phyloP scores from a whole-genome alignment of 2,329 filamentous ascomycete species.

The Coniochaeta pulveracea region DNA sequence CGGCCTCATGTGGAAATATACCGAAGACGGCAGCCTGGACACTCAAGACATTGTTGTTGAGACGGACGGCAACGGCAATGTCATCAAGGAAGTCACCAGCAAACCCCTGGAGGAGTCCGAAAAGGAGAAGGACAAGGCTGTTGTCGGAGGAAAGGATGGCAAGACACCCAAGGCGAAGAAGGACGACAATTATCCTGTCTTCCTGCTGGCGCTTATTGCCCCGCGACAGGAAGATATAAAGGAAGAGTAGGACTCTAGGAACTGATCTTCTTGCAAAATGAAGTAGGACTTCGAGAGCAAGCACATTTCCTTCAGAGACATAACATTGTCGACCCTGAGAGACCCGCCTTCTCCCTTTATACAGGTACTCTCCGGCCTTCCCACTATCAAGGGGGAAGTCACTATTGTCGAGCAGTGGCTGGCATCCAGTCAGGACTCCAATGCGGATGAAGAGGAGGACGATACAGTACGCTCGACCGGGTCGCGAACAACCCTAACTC shows the following conservation, averaged over 20 bases:
- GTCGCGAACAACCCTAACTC: too few relatives aligned
- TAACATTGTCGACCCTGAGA: too few relatives aligned
- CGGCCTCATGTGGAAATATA: conserved; percentile 68
- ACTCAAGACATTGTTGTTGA: conserved; percentile 43
- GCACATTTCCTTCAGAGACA: too few relatives aligned
- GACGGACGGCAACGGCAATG: conserved; percentile 35
- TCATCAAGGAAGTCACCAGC: conserved; percentile 23
- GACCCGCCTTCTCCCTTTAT: too few relatives aligned
- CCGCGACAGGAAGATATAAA: not conserved
- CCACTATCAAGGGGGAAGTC: too few relatives aligned
- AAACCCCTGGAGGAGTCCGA: conserved; percentile 25
- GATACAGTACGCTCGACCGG: too few relatives aligned
- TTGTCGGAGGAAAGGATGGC: not conserved
- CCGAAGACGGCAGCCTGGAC: conserved; percentile 55
- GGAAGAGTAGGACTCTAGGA: not conserved
- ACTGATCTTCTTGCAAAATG: too few relatives aligned
- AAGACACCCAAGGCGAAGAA: not conserved
- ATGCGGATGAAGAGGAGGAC: too few relatives aligned
- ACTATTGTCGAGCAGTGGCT: too few relatives aligned
- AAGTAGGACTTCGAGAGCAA: too few relatives aligned
- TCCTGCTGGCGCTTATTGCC: conserved; percentile 1
- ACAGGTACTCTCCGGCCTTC: too few relatives aligned
- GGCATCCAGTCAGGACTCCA: too few relatives aligned
- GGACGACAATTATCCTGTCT: not conserved
- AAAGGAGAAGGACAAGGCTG: conserved; percentile 13